Evolutionary conservation across 768 basidiomycete genomes (phyloP), one percentile per base, ranked within the genome.

Genomic region (Fomitopsis pulvina): DNA sequence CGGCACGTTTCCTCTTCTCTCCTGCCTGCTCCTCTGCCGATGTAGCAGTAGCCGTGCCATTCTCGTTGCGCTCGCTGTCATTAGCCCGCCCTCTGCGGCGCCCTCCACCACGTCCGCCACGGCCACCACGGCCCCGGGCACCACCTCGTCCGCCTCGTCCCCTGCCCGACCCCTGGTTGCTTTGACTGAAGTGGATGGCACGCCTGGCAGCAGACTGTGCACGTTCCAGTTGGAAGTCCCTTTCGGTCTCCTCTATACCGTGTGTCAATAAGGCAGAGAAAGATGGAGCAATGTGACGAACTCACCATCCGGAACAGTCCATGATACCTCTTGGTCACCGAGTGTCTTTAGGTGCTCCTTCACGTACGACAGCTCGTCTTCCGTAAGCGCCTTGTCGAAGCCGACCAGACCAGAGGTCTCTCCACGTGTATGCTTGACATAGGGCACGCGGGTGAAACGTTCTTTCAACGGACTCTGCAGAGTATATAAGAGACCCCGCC

Each of bases 1-100:
- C 72, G 1, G 75, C 81, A 32, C 85, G 78, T 63, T 89, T 91
- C 52, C 87, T 72, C 70, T 91, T 91, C 55, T 85, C 85, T 25
- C 85, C 86, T 1, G 69, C 63, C 51, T 71, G 70, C 37, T 78
- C 79, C 7, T 70, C 75, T 3, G 62, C 70, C 10, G 57, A 59
- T 2, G 59, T 52, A 9, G 54, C 46, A 1, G 45, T 25, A 8
- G 54, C 30, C 14, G 40, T 47, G 37, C 48, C 45, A 3, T 52
- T 61, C 10, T 52, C 56, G 4, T 45, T 57, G 3, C 54, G 60
- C 9, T 51, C 55, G 2, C 47, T 58, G 24, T 56, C 57, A 20
- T 53, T 52, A 28, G 29, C 45, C 47, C 51, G 47, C 16, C 51
- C 53, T 20, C 52, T 55, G 29, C 45, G 43, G 39, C 50, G 72